These are phyloP conservation scores for Microdochium bolleyi DNA, from an alignment of 2,329 filamentous ascomycete species.

Conservation along the genomic window DNA sequence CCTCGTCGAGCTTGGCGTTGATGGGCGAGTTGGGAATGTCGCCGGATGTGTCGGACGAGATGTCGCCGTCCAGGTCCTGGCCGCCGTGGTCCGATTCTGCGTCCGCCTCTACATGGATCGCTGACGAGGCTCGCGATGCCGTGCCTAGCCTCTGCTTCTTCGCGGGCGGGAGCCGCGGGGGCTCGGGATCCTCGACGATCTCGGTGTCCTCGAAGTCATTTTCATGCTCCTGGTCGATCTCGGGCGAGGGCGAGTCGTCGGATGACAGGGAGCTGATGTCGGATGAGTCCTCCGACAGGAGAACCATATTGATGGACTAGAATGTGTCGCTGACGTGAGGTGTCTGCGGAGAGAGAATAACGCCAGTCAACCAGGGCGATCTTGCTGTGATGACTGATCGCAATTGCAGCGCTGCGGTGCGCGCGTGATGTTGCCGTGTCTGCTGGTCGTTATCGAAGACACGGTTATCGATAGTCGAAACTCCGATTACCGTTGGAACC, in stretches of 20 bases:
- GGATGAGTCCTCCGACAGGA: constrained; percentile 21
- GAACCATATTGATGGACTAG: constrained; percentile 11
- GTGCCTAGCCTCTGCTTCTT: constrained; percentile 27
- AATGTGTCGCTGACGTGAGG: background rate
- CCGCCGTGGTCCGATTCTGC: constrained; percentile 30
- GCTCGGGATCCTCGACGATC: constrained; percentile 15
- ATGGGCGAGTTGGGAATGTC: constrained; percentile 68
- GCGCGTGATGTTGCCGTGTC: too few relatives aligned
- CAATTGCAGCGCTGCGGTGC: too few relatives aligned
- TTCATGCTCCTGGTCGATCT: constrained; percentile 1
- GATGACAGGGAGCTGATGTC: constrained; percentile 22
- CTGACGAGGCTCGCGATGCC: constrained; percentile 33
- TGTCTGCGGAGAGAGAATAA: background rate
- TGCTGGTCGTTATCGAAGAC: too few relatives aligned
- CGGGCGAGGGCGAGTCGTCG: constrained; percentile 10
- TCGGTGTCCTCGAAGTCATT: constrained; percentile 16
- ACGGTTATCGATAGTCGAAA: too few relatives aligned
- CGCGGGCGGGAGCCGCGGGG: constrained; percentile 16
- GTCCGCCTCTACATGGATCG: constrained; percentile 37
- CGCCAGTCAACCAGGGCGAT: too few relatives aligned
- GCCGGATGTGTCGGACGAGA: constrained; percentile 86
- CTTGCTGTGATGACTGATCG: too few relatives aligned
- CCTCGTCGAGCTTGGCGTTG: constrained; percentile 62
- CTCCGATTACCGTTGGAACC: too few relatives aligned
- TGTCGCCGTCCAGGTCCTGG: constrained; percentile 48